Conservation (phyloP, 1,284 basidiomycete species). For the Puccinia triticina region DNA sequence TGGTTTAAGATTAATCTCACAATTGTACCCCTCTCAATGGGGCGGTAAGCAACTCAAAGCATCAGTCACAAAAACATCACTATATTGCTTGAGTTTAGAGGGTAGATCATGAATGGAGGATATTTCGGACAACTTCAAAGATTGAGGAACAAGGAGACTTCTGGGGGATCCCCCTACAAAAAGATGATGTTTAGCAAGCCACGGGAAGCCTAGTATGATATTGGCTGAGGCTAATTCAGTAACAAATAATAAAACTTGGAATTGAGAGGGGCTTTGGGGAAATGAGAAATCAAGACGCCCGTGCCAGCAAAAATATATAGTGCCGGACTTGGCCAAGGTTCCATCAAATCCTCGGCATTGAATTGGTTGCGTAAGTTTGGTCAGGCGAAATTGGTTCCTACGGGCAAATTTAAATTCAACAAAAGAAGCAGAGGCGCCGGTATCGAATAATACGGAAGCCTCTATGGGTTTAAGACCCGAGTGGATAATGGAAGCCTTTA, state of each 20-base stretch:
- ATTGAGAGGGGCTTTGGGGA: not conserved
- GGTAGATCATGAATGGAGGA: not conserved
- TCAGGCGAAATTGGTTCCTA: not conserved
- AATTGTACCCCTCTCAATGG: too few relatives aligned
- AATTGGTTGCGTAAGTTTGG: too few relatives aligned
- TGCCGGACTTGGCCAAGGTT: not conserved
- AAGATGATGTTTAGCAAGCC: not conserved
- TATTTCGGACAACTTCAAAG: not conserved
- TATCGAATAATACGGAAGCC: not conserved
- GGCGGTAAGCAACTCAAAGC: too few relatives aligned
- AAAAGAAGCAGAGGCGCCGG: not conserved
- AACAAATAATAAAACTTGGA: not conserved
- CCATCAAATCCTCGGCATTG: too few relatives aligned
- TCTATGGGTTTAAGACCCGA: too few relatives aligned
- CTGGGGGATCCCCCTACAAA: not conserved
- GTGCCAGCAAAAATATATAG: not conserved
- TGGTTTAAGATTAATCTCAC: too few relatives aligned
- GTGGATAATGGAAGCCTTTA: not conserved
- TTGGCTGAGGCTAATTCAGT: too few relatives aligned
- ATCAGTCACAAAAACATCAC: too few relatives aligned
- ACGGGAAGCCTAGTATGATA: not conserved
- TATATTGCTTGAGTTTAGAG: too few relatives aligned
- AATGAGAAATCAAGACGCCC: not conserved
- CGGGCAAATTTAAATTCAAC: not conserved
- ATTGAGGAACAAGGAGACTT: not conserved